These are phyloP conservation scores for Didymosphaeria variabile DNA, from an alignment of 2,329 filamentous ascomycete species.

Conservation along the genomic window DNA sequence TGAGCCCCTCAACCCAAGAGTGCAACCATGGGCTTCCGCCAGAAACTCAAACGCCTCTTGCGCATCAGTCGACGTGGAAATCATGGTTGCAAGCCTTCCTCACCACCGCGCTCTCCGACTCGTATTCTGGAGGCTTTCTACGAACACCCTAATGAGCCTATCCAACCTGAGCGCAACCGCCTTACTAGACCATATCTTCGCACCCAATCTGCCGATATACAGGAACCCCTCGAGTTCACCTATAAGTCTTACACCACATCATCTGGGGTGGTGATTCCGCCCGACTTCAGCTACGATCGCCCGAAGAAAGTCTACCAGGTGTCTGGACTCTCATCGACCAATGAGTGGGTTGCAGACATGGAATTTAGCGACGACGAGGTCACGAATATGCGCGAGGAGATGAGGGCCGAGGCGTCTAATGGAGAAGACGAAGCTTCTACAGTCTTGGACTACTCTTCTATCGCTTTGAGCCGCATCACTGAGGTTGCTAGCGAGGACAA, in stretches of 20 bases:
- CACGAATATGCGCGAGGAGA: neutral
- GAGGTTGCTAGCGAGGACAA: neutral
- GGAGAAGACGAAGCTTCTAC: neutral
- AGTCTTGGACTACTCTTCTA: neutral
- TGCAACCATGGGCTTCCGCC: neutral
- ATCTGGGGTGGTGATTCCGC: neutral
- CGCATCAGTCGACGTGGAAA: neutral
- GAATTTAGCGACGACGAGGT: neutral
- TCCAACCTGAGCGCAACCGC: neutral
- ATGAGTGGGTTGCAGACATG: too few species aligned
- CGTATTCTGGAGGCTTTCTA: neutral
- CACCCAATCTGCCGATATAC: neutral
- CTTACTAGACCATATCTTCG: neutral
- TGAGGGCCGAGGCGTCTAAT: neutral
- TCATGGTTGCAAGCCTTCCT: too few species aligned
- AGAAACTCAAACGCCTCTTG: neutral
- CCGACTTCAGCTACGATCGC: slow-evolving; percentile 5
- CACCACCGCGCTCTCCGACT: neutral
- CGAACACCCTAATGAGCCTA: neutral
- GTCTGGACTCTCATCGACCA: neutral
- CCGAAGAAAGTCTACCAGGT: neutral
- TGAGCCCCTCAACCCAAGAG: neutral
- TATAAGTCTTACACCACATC: neutral
- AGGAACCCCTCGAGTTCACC: neutral
- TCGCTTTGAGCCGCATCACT: neutral